Evolutionary conservation across 2,329 filamentous ascomycete genomes (phyloP).

Genomic region (Alternaria longipes): DNA sequence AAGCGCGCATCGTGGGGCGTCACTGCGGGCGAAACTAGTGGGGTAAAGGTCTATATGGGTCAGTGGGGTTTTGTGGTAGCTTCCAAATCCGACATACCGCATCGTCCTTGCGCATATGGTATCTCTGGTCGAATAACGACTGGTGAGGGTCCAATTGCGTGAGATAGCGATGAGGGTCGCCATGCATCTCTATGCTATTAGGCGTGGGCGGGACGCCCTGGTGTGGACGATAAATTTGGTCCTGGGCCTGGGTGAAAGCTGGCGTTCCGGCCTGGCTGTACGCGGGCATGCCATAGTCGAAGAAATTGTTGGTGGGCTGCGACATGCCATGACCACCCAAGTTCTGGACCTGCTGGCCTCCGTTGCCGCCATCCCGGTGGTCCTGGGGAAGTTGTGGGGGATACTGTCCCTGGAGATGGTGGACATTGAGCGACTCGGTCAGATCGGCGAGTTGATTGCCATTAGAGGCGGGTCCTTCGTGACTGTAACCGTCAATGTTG

Average conservation of each 20-base stretch:
- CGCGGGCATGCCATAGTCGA: constrained; percentile 46
- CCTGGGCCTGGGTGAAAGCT: constrained; percentile 54
- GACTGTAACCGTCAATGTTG: constrained; percentile 38
- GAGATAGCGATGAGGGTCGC: constrained; percentile 65
- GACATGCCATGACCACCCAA: constrained; percentile 20
- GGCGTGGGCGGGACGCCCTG: constrained; percentile 79
- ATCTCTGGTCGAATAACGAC: constrained; percentile 70
- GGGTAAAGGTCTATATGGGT: constrained; percentile 76
- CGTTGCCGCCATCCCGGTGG: constrained; percentile 32
- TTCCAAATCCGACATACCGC: constrained; percentile 59
- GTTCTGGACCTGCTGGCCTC: constrained; percentile 26
- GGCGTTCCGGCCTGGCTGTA: constrained; percentile 49
- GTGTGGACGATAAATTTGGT: constrained; percentile 59
- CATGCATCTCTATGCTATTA: constrained; percentile 79
- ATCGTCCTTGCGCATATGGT: constrained; percentile 73
- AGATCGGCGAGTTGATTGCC: constrained; percentile 44
- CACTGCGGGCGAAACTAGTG: constrained; percentile 83
- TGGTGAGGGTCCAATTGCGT: constrained; percentile 65
- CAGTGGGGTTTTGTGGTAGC: constrained; percentile 24
- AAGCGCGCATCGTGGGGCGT: constrained; percentile 80
- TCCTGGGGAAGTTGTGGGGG: constrained; percentile 38
- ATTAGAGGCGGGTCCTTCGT: constrained; percentile 28
- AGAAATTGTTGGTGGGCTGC: constrained; percentile 34
- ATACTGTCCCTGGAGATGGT: constrained; percentile 46
- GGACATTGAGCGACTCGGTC: constrained; percentile 44